Evolutionary conservation across 768 basidiomycete species (phyloP).

Genomic region (Podaxis rugospora): DNA sequence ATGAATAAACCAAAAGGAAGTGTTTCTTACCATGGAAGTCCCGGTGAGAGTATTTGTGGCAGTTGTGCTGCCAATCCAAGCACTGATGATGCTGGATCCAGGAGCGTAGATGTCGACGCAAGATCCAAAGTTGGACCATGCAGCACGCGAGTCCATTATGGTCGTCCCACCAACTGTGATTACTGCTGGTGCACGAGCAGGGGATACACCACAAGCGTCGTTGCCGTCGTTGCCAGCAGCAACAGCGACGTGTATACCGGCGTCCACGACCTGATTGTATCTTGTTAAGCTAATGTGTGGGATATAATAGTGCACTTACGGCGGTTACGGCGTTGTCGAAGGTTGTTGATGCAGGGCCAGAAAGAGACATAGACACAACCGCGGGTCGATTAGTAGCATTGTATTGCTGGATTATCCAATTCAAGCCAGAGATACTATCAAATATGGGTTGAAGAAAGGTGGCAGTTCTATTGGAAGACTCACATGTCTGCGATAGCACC

Average conservation of each 20-base stretch:
- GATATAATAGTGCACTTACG: constrained; percentile 9
- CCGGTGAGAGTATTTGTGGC: constrained; percentile 20
- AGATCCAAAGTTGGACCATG: constrained; percentile 36
- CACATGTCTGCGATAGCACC: constrained; percentile 7
- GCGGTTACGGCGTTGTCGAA: constrained; percentile 28
- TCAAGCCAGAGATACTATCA: constrained; percentile 25
- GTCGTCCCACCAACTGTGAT: constrained; percentile 35
- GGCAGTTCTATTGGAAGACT: not conserved
- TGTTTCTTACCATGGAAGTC: constrained; percentile 22
- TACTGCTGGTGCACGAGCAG: constrained; percentile 28
- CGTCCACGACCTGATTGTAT: constrained; percentile 19
- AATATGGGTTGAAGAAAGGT: too few species aligned
- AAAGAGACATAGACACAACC: constrained; percentile 32
- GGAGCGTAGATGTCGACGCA: constrained; percentile 38
- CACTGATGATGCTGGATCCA: constrained; percentile 27
- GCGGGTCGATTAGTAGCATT: constrained; percentile 22
- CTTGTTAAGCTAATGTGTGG: not conserved
- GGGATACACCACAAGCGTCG: constrained; percentile 27
- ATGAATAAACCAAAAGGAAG: not conserved
- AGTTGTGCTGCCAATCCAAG: constrained; percentile 25
- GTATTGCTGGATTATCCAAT: constrained; percentile 24
- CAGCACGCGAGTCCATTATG: constrained; percentile 28
- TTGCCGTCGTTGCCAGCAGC: constrained; percentile 32
- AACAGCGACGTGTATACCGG: constrained; percentile 28
- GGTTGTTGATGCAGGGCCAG: constrained; percentile 22